Percentiles rank a stretch among this genome's conserved stretches.
Evolutionary conservation across 805 yeast genomes (phyloP).

Genomic region (Sugiyamaella qingdaonensis): DNA sequence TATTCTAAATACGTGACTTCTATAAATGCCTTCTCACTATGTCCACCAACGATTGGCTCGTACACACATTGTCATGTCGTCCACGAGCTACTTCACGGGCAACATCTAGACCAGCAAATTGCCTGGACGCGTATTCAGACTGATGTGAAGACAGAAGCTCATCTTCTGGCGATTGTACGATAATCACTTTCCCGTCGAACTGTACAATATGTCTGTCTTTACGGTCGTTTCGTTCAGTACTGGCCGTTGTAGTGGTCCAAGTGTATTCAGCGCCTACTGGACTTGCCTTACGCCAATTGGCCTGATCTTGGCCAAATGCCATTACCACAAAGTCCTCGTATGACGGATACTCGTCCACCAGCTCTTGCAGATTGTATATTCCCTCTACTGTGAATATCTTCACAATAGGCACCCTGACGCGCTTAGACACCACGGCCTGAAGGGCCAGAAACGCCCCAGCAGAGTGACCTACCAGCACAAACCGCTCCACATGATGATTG

Average conservation of each 20-base stretch:
- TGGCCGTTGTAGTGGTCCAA: neutral
- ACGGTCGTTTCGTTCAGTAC: neutral
- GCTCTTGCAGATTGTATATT: conserved; percentile 50
- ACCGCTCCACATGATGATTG: conserved; percentile 25
- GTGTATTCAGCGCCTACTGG: conserved; percentile 12
- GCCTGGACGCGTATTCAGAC: conserved; percentile 28
- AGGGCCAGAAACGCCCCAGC: conserved; percentile 70
- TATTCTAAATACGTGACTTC: too few species aligned
- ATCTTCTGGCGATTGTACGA: conserved; percentile 63
- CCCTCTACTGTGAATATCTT: conserved; percentile 51
- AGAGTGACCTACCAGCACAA: conserved; percentile 64
- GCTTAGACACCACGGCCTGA: conserved; percentile 38
- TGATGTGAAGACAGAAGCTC: conserved; percentile 58
- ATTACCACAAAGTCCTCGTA: conserved; percentile 54
- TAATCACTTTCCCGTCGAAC: conserved; percentile 27
- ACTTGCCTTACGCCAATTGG: conserved; percentile 25
- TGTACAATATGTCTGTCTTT: neutral
- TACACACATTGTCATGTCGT: conserved; percentile 61
- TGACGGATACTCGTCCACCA: conserved; percentile 57
- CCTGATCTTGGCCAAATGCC: conserved; percentile 45
- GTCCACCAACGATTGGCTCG: conserved; percentile 37
- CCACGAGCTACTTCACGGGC: conserved; percentile 40
- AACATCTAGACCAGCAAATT: conserved; percentile 26
- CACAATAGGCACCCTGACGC: neutral
- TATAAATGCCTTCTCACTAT: conserved; percentile 10